phyloP scores from a whole-genome alignment of 495 filamentous ascomycete species.

The Podospora conica region DNA sequence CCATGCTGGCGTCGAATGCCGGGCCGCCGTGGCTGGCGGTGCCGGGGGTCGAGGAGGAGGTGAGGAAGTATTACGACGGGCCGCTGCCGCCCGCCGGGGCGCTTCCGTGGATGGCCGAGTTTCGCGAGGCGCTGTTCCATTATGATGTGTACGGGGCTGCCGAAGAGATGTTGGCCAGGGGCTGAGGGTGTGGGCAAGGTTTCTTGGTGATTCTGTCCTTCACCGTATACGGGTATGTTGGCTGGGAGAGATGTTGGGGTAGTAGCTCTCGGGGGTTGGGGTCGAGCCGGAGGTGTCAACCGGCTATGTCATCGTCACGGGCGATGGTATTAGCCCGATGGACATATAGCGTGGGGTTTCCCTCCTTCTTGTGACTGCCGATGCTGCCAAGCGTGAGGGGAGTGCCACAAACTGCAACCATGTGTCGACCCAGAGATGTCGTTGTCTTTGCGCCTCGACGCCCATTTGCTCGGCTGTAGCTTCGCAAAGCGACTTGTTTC shows the following conservation, averaged over 20 bases:
- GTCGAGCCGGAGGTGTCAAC: not conserved
- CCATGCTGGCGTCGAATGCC: slow-evolving; percentile 29
- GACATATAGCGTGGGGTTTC: slow-evolving; percentile 11
- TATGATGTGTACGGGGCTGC: slow-evolving; percentile 23
- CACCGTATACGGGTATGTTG: not conserved
- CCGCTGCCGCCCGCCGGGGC: slow-evolving; percentile 19
- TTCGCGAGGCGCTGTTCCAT: slow-evolving; percentile 24
- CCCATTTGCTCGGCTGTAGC: not conserved
- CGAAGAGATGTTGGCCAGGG: not conserved
- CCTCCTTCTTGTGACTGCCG: not conserved
- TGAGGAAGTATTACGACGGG: slow-evolving; percentile 24
- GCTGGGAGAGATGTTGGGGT: not conserved
- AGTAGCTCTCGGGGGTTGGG: not conserved
- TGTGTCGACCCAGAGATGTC: not conserved
- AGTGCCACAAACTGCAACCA: not conserved
- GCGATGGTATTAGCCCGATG: slow-evolving; percentile 1
- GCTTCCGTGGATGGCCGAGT: slow-evolving; percentile 19
- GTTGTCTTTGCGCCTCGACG: not conserved
- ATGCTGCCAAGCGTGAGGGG: not conserved
- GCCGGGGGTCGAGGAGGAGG: slow-evolving; percentile 26
- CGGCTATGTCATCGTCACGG: not conserved
- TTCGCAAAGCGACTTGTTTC: not conserved
- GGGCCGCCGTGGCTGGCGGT: slow-evolving; percentile 16
- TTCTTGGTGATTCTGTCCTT: not conserved
- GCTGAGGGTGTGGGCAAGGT: not conserved